These are phyloP conservation scores for Bothriochloa decipiens DNA, from an alignment of 176 grass and related monocot species.

Conservation along the genomic window DNA sequence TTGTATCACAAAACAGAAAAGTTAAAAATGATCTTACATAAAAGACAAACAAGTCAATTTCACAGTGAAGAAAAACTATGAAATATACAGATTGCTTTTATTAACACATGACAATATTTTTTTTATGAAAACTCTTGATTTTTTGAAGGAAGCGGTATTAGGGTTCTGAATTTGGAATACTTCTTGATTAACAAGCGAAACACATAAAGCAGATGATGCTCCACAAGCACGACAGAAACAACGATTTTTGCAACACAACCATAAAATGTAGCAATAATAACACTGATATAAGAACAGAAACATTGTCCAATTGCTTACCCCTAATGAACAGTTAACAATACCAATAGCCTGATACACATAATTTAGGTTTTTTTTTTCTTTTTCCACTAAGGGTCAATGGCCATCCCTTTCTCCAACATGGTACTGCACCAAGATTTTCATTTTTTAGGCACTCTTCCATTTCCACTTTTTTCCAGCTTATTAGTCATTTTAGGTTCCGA, in stretches of 20 bases:
- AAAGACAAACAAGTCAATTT: not conserved
- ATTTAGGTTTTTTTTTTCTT: not conserved
- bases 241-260: not conserved
- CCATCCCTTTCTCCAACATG: not conserved
- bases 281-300: not conserved
- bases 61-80: constrained; percentile 1
- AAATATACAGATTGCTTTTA: not conserved
- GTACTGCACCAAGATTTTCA: not conserved
- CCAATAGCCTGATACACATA: not conserved
- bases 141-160: constrained; percentile 1
- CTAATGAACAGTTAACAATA: not conserved
- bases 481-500: not conserved
- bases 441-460: not conserved
- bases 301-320: not conserved
- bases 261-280: not conserved
- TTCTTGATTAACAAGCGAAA: not conserved
- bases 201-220: not conserved
- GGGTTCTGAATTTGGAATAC: not conserved
- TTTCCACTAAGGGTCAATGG: not conserved
- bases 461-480: not conserved
- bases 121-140: not conserved
- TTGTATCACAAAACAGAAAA: not conserved
- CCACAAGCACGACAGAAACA: not conserved
- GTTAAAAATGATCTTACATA: not conserved
- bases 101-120: constrained; percentile 3